These are phyloP conservation scores for Boletellus deceptivus DNA, from an alignment of 1,284 basidiomycete species.

Conservation along the genomic window DNA sequence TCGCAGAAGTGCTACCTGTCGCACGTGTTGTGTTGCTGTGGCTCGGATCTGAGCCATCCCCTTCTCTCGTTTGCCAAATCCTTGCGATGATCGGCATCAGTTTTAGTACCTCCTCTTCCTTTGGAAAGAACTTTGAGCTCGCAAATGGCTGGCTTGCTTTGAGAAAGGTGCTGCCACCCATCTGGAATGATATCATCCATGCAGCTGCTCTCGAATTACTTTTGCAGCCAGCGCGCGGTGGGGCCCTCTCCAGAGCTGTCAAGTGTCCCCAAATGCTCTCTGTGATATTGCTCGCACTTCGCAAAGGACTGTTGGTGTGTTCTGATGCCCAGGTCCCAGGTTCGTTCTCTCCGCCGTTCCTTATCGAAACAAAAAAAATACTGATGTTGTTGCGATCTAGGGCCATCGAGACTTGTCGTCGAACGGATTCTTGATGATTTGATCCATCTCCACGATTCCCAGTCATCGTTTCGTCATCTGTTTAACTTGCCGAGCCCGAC, in stretches of 20 bases:
- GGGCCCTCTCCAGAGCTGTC: constrained; percentile 7
- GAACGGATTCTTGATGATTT: constrained; percentile 57
- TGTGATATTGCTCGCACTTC: constrained; percentile 61
- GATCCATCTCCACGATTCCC: constrained; percentile 58
- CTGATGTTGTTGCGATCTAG: constrained; percentile 14
- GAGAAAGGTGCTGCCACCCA: constrained; percentile 59
- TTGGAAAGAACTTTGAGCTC: constrained; percentile 71
- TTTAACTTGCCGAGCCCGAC: constrained; percentile 71
- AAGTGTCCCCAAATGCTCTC: constrained; percentile 53
- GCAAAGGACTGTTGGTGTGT: constrained; percentile 36
- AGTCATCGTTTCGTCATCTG: constrained; percentile 61
- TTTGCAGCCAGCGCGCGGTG: constrained; percentile 40
- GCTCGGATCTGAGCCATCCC: constrained; percentile 64
- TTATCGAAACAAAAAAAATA: neutral
- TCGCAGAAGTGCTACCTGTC: constrained; percentile 66
- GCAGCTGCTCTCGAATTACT: constrained; percentile 63
- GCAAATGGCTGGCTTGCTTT: constrained; percentile 73
- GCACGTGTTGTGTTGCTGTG: constrained; percentile 73
- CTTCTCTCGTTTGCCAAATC: constrained; percentile 57
- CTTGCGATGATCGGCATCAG: constrained; percentile 59
- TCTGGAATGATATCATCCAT: constrained; percentile 67
- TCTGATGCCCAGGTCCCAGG: constrained; percentile 16
- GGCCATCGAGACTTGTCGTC: constrained; percentile 19
- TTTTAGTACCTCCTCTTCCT: constrained; percentile 52
- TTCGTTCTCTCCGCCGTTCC: neutral